Conservation (phyloP, 1,139 yeast genomes). For the Nakaseomyces glabratus region DNA sequence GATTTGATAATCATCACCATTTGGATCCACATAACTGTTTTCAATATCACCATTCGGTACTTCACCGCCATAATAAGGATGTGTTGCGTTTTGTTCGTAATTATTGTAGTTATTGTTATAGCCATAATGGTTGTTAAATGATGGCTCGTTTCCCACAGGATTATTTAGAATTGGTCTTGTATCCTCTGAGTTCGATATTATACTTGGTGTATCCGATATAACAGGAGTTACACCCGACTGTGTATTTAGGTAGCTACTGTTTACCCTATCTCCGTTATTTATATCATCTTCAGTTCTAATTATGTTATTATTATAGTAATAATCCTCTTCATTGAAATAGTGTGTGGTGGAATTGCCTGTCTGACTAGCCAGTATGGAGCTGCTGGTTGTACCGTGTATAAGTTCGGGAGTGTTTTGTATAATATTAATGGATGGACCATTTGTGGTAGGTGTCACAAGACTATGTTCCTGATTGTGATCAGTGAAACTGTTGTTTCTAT, state of each 20-base stretch:
- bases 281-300: conserved; percentile 4
- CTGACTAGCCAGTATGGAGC: conserved; percentile 7
- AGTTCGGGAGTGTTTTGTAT: conserved; percentile 18
- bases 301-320: conserved; percentile 9
- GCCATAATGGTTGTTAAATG: conserved; percentile 3
- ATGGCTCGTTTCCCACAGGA: not conserved
- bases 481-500: conserved; percentile 2
- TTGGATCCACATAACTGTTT: conserved; percentile 25
- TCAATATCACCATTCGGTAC: conserved; percentile 20
- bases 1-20: conserved; percentile 31
- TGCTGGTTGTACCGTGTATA: conserved; percentile 7
- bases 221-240: conserved; percentile 3
- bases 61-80: conserved; percentile 10
- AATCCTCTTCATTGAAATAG: conserved; percentile 17
- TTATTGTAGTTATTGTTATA: not conserved
- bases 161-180: conserved; percentile 12
- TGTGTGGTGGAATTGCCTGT: conserved; percentile 5
- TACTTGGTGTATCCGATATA: conserved; percentile 9
- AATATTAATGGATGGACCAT: conserved; percentile 16
- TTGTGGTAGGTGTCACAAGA: conserved; percentile 6
- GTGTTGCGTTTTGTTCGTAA: conserved; percentile 2
- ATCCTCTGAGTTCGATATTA: conserved; percentile 12
- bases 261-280: conserved; percentile 4
- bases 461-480: conserved; percentile 4
- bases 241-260: not conserved